Evolutionary conservation across 2,329 filamentous ascomycete genomes (phyloP).

Genomic region (Aphanocladium album): DNA sequence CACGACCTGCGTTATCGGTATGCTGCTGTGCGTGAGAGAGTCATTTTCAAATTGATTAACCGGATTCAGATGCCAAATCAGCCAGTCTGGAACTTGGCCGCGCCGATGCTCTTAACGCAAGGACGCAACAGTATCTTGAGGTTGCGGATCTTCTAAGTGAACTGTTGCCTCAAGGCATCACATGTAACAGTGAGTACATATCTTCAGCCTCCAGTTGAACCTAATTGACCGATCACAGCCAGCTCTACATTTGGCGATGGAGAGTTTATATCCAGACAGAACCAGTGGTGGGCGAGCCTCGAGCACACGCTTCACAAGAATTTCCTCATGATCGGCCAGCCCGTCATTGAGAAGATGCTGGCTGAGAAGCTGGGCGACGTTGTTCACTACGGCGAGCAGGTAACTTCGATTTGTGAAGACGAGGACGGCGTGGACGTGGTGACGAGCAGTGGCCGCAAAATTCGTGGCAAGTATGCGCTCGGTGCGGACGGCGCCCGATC

Average conservation of each 20-base stretch:
- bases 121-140: slow-evolving; percentile 44
- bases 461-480: slow-evolving; percentile 38
- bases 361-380: slow-evolving; percentile 26
- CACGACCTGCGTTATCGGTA: slow-evolving; percentile 35
- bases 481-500: slow-evolving; percentile 51
- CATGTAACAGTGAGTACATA: slow-evolving; percentile 41
- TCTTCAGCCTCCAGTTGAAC: background rate
- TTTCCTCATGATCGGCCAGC: slow-evolving; percentile 47
- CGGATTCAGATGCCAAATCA: slow-evolving; percentile 33
- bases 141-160: slow-evolving; percentile 38
- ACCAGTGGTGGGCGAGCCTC: slow-evolving; percentile 42
- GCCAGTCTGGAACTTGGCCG: slow-evolving; percentile 36
- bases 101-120: slow-evolving; percentile 44
- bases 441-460: slow-evolving; percentile 27
- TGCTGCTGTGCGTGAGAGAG: background rate
- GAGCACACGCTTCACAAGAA: slow-evolving; percentile 41
- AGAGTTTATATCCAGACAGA: slow-evolving; percentile 42
- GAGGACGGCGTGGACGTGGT: slow-evolving; percentile 38
- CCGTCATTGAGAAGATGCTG: slow-evolving; percentile 38
- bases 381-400: slow-evolving; percentile 35
- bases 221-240: slow-evolving; percentile 24
- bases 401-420: slow-evolving; percentile 50
- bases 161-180: slow-evolving; percentile 37
- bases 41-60: background rate
- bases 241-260: slow-evolving; percentile 43